Base-by-base conservation (phyloP, 805 yeast species). In the Starmerella apicola region DNA sequence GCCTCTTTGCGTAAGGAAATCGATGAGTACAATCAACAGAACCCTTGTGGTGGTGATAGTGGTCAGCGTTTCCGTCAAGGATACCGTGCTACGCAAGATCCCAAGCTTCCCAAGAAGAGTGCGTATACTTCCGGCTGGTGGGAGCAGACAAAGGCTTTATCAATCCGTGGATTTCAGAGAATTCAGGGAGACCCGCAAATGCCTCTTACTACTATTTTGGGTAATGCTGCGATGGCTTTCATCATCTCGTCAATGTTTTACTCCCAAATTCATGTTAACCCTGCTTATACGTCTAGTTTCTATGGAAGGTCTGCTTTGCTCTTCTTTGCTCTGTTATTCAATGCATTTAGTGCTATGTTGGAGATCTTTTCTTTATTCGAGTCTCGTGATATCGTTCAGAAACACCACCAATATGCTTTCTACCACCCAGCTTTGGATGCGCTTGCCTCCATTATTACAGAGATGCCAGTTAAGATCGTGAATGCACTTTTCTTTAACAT, bases 391-490 rank as follows among this genome's bases (percentile, higher is more conserved):
- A 73, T 81, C 46, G 68, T 78, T 21, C 71, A 70, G 50, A 81
- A 81, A 53, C 93, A 81, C 55, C 75, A 76, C 52, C 68, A 70
- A 36, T 81, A 77, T 50, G 75, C 83, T 0, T 67, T 81, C 42
- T 82, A 78, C 55, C 74, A 76, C 43, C 85, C 86, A 3, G 68
- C 83, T 12, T 75, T 82, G 3, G 88, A 80, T 52, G 80, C 83
- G 1, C 49, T 81, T 3, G 77, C 83, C 0, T 63, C 74, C 4
- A 63, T 75, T 34, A 43, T 78, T 3, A 68, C 81, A 3, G 78
- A 74, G 37, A 57, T 81, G 43, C 86, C 88, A 3, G 65, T 73
- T 39, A 79, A 79, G 58, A 44, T 71, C 23, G 46, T 66, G 25
- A 63, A 68, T 28, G 53, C 66, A 22, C 52, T 71, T 18, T 50